Percentiles rank a stretch among this genome's conserved stretches.
Evolutionary conservation across 345 rosid species (phyloP).

Genomic region (Eucalyptus tenuipes): DNA sequence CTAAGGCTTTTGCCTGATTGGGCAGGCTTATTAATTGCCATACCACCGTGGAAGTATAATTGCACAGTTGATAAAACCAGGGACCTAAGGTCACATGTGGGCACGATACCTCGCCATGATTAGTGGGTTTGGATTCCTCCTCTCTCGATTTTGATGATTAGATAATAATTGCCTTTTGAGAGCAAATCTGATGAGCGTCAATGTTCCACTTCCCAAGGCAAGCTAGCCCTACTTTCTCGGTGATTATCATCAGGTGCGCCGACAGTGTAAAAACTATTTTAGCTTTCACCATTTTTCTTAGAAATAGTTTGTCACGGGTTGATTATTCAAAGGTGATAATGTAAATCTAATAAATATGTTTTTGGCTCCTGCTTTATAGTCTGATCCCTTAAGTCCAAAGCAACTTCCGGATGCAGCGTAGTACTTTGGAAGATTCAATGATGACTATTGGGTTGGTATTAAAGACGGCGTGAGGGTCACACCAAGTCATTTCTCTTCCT

Average conservation of each 20-base stretch:
- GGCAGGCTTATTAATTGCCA: not conserved
- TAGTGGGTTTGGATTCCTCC: not conserved
- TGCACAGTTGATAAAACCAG: not conserved
- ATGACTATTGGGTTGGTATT: not conserved
- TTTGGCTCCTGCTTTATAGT: not conserved
- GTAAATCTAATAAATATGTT: not conserved
- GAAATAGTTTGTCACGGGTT: not conserved
- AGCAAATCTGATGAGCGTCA: not conserved
- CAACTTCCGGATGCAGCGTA: not conserved
- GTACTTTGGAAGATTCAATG: not conserved
- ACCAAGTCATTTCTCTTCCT: not conserved
- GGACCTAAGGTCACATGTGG: not conserved
- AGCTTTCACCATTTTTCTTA: not conserved
- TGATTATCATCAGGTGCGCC: not conserved
- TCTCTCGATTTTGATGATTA: not conserved
- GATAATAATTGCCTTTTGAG: not conserved
- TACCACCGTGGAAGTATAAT: not conserved
- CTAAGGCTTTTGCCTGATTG: not conserved
- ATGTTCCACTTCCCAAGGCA: not conserved
- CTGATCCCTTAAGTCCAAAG: not conserved
- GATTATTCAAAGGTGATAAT: not conserved
- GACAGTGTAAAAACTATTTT: not conserved
- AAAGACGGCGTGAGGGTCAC: not conserved
- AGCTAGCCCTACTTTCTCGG: not conserved
- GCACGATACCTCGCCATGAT: not conserved